Evolutionary conservation across 1,284 basidiomycete species (phyloP).

Genomic region (Rhodotorula sp.): DNA sequence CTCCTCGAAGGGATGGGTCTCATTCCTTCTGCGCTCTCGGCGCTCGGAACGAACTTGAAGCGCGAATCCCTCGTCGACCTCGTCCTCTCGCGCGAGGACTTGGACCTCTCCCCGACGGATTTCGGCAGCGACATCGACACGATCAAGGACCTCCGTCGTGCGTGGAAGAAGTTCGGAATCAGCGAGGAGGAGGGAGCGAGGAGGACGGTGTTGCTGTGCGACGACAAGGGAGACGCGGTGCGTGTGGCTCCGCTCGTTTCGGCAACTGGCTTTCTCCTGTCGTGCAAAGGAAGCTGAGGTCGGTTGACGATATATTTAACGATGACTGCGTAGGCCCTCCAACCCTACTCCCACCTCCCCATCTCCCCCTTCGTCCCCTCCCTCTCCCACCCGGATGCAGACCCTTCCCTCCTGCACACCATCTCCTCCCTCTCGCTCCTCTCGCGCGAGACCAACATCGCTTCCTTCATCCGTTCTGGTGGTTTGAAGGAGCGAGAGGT

Average conservation of each 20-base stretch:
- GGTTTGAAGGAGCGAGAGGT: not conserved
- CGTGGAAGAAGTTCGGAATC: constrained; percentile 13
- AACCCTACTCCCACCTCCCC: constrained; percentile 27
- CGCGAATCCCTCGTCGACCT: not conserved
- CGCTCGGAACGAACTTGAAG: too few relatives aligned
- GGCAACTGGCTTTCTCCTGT: too few relatives aligned
- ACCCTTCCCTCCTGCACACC: not conserved
- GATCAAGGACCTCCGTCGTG: constrained; percentile 19
- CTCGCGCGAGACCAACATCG: constrained; percentile 7
- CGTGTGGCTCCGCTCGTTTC: not conserved
- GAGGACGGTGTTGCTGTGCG: constrained; percentile 27
- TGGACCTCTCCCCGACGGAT: constrained; percentile 20
- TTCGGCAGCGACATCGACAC: constrained; percentile 27
- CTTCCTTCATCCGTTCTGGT: not conserved
- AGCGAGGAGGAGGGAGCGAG: constrained; percentile 8
- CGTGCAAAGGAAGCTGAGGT: too few relatives aligned
- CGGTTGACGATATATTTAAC: too few relatives aligned
- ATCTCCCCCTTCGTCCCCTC: constrained; percentile 20
- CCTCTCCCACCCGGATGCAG: not conserved
- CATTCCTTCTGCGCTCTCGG: too few relatives aligned
- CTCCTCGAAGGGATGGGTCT: too few relatives aligned
- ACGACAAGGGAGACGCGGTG: constrained; percentile 26
- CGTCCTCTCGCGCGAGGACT: constrained; percentile 23
- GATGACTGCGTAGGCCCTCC: constrained; percentile 30
- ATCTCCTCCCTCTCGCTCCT: constrained; percentile 18